A percentile compares a stretch with the other conserved stretches of the same genome.
These are phyloP conservation scores for Naganishia kalamii DNA, from an alignment of 768 basidiomycete genomes.

Conservation along the genomic window DNA sequence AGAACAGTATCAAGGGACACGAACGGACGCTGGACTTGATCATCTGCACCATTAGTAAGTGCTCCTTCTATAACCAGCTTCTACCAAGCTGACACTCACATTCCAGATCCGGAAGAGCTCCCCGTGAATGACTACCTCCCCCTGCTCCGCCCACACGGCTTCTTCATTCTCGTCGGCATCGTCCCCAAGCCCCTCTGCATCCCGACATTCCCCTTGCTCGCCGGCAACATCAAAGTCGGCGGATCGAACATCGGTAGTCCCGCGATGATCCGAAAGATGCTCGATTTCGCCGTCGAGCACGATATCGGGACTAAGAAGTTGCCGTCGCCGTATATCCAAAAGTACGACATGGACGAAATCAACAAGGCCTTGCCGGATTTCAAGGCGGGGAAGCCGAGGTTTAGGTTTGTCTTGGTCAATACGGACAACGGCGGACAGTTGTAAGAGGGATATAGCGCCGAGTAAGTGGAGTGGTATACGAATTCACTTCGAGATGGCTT, in stretches of 20 bases:
- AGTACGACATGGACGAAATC: constrained; percentile 31
- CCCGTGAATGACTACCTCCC: constrained; percentile 29
- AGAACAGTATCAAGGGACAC: background rate
- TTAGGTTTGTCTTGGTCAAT: constrained; percentile 37
- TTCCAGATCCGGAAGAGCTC: background rate
- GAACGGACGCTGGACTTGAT: background rate
- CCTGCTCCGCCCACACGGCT: constrained; percentile 53
- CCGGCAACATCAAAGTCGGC: background rate
- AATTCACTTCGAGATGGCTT: too few species aligned
- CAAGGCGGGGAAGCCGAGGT: constrained; percentile 31
- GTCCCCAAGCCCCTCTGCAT: constrained; percentile 32
- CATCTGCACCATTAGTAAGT: constrained; percentile 11
- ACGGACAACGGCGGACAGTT: constrained; percentile 30
- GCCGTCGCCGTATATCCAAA: constrained; percentile 30
- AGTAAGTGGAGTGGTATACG: too few species aligned
- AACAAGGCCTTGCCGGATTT: constrained; percentile 35
- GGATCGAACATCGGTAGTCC: constrained; percentile 6
- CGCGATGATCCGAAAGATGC: constrained; percentile 31
- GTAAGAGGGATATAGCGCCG: too few species aligned
- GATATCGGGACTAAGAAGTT: constrained; percentile 26
- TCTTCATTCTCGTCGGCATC: constrained; percentile 54
- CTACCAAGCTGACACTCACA: background rate
- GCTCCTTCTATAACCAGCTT: constrained; percentile 35
- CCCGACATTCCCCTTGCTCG: background rate
- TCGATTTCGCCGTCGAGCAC: constrained; percentile 27